Conservation (phyloP, 2,329 filamentous ascomycete species). For the Cladobotryum mycophilum region DNA sequence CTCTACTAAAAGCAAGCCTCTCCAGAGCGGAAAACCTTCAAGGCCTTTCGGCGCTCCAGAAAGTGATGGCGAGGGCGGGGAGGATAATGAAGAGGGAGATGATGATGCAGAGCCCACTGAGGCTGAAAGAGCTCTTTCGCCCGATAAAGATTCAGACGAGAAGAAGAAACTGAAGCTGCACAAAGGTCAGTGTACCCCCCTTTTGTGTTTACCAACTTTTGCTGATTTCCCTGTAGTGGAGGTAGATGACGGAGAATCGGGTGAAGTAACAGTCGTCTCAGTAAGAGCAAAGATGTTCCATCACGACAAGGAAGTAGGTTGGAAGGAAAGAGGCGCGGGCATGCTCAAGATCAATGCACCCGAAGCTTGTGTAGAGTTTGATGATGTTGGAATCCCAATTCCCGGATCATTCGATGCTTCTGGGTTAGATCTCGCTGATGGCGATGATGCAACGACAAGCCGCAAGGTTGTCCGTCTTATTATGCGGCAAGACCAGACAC, state of each 20-base stretch:
- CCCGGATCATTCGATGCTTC: conserved; percentile 52
- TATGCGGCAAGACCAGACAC: conserved; percentile 85
- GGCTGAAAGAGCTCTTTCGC: conserved; percentile 38
- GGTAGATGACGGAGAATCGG: conserved; percentile 81
- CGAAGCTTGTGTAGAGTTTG: conserved; percentile 48
- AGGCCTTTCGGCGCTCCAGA: conserved; percentile 74
- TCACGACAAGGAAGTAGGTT: conserved; percentile 64
- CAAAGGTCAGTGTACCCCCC: conserved; percentile 51
- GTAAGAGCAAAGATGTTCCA: conserved; percentile 81
- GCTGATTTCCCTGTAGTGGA: conserved; percentile 39
- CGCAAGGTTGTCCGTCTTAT: conserved; percentile 64
- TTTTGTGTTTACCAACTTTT: neutral
- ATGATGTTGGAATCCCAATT: conserved; percentile 44
- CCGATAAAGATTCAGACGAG: conserved; percentile 53
- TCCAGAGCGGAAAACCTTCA: conserved; percentile 54
- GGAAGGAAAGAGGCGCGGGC: conserved; percentile 85
- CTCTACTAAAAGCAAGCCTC: conserved; percentile 36
- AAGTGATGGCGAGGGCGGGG: conserved; percentile 51
- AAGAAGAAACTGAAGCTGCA: conserved; percentile 62
- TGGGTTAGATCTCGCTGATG: conserved; percentile 33
- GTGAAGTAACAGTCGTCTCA: conserved; percentile 67
- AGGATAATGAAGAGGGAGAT: conserved; percentile 33
- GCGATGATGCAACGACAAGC: conserved; percentile 9
- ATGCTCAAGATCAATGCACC: conserved; percentile 79
- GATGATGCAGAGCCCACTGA: conserved; percentile 40